A percentile compares a stretch with the other conserved stretches of the same genome.
Conservation (phyloP, 192 early-diverging fungal genomes). For the Coemansia sp. region DNA sequence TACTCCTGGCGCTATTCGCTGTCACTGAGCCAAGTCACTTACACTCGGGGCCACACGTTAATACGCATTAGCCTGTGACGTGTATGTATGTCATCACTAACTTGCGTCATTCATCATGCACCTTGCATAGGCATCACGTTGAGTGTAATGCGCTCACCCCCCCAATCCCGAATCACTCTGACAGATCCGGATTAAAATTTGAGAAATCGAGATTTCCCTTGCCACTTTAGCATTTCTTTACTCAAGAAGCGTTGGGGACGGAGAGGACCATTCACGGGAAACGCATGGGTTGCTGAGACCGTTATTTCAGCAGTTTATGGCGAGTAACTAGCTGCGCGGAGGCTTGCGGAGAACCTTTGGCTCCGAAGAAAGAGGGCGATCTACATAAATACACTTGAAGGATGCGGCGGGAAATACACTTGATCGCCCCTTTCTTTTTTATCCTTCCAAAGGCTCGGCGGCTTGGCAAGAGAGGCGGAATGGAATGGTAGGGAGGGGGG, state of each 20-base stretch:
- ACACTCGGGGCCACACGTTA: neutral
- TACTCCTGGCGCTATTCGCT: neutral
- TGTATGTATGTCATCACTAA: neutral
- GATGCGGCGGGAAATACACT: too few relatives aligned
- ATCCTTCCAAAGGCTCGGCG: neutral
- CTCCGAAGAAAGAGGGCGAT: slow-evolving; percentile 2
- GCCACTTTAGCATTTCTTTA: neutral
- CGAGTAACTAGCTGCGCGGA: neutral
- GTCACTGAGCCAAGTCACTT: neutral
- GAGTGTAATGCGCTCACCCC: neutral
- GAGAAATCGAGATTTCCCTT: neutral
- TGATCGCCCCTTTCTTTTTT: too few relatives aligned
- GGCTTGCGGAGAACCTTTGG: neutral
- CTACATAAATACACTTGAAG: neutral
- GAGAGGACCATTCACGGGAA: too few relatives aligned
- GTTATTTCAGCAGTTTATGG: neutral
- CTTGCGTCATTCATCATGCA: neutral
- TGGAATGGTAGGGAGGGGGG: neutral
- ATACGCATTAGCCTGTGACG: neutral
- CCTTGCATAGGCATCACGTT: too few relatives aligned
- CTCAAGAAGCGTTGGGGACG: neutral
- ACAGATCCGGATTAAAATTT: neutral
- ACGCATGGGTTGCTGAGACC: neutral
- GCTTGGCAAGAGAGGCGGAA: slow-evolving; percentile 3
- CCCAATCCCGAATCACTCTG: neutral